Evolutionary conservation across 1,139 yeast genomes (phyloP).

Genomic region (Hyphopichia burtonii): DNA sequence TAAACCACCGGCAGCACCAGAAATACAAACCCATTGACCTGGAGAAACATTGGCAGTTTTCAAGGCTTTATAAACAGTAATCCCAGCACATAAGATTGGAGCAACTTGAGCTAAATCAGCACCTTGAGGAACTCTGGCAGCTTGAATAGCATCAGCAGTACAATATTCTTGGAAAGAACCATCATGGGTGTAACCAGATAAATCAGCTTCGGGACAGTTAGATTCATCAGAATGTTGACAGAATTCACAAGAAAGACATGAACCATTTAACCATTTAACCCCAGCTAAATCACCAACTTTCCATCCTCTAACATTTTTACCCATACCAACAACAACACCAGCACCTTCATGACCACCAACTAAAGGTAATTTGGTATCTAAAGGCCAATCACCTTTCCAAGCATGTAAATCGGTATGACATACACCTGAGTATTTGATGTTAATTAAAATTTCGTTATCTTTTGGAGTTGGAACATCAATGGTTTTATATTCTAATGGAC

Average conservation of each 20-base stretch:
- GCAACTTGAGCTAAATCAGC: constrained; percentile 73
- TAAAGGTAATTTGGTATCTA: constrained; percentile 62
- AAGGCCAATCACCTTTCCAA: constrained; percentile 81
- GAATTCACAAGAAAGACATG: constrained; percentile 68
- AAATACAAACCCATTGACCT: constrained; percentile 75
- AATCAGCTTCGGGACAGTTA: constrained; percentile 64
- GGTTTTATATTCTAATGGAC: constrained; percentile 55
- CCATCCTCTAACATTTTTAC: constrained; percentile 64
- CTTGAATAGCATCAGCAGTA: constrained; percentile 83
- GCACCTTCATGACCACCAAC: constrained; percentile 89
- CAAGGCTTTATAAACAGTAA: constrained; percentile 75
- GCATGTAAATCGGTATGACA: constrained; percentile 81
- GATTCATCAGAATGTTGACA: constrained; percentile 66
- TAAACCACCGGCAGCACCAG: constrained; percentile 81
- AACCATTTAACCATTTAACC: constrained; percentile 73
- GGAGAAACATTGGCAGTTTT: constrained; percentile 64
- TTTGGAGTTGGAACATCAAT: constrained; percentile 70
- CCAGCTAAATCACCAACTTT: constrained; percentile 73
- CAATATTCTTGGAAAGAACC: constrained; percentile 82
- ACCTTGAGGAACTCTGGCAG: constrained; percentile 71
- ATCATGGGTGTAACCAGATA: constrained; percentile 77
- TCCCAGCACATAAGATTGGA: constrained; percentile 82
- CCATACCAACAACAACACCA: constrained; percentile 72
- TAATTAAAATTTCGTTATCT: constrained; percentile 62
- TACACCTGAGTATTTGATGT: constrained; percentile 74